phyloP scores from a whole-genome alignment of 2,329 filamentous ascomycete genomes.

The Capronia americana region DNA sequence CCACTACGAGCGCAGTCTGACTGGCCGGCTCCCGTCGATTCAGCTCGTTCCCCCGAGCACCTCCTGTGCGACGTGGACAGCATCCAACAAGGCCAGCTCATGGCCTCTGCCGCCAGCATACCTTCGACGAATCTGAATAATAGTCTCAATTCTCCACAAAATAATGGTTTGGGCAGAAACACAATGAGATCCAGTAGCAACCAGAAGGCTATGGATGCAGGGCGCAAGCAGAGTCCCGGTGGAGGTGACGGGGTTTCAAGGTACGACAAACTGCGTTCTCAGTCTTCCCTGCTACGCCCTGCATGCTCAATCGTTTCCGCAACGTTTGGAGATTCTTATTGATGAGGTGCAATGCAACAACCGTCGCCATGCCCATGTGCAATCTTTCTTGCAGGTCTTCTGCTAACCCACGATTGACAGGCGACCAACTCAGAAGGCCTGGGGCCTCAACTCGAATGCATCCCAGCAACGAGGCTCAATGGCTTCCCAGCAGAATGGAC shows the following conservation, averaged over 20 bases:
- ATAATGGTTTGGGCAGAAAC: conserved; percentile 36
- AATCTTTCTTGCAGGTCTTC: background rate
- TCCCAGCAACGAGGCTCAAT: conserved; percentile 63
- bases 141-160: conserved; percentile 26
- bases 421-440: conserved; percentile 58
- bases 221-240: conserved; percentile 39
- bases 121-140: conserved; percentile 25
- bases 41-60: conserved; percentile 28
- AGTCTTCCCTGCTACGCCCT: conserved; percentile 8
- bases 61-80: conserved; percentile 38
- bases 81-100: conserved; percentile 33
- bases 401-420: conserved; percentile 23
- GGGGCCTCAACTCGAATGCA: conserved; percentile 66
- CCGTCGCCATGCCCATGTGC: background rate
- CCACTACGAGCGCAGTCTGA: conserved; percentile 28
- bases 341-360: background rate
- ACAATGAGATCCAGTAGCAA: conserved; percentile 39
- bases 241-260: conserved; percentile 35
- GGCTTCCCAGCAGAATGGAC: conserved; percentile 61
- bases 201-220: conserved; percentile 35
- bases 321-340: background rate
- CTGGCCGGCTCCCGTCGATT: conserved; percentile 36
- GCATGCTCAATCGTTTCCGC: background rate
- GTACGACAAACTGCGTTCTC: conserved; percentile 21
- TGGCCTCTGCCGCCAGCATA: conserved; percentile 39